phyloP scores from a whole-genome alignment of 257 asterid species.

The Catharanthus roseus region DNA sequence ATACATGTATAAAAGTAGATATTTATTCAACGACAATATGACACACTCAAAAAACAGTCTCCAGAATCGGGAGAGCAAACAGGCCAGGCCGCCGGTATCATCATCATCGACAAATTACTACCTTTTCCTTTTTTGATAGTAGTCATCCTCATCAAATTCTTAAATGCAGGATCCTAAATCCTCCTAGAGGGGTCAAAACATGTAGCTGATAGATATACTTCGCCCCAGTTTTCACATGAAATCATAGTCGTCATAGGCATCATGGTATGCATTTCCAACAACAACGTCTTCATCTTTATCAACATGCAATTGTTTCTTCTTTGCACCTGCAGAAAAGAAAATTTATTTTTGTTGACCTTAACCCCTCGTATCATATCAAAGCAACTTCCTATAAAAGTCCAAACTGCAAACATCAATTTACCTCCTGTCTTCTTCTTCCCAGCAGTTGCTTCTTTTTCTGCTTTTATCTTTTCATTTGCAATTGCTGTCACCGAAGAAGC shows the following conservation, averaged over 20 bases:
- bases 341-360: conserved; percentile 6
- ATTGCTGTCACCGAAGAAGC: conserved; percentile 89
- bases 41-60: conserved; percentile 36
- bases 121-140: too few species aligned
- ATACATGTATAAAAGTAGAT: not conserved
- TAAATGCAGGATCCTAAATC: conserved; percentile 16
- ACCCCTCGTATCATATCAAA: not conserved
- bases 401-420: conserved; percentile 15
- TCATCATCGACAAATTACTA: too few species aligned
- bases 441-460: conserved; percentile 87
- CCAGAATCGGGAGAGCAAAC: conserved; percentile 37
- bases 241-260: conserved; percentile 69
- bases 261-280: conserved; percentile 40
- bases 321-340: conserved; percentile 46
- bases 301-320: conserved; percentile 76
- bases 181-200: conserved; percentile 14
- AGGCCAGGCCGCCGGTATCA: conserved; percentile 27
- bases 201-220: not conserved
- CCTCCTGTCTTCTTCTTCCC: conserved; percentile 92
- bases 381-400: not conserved
- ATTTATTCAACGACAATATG: conserved; percentile 25
- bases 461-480: conserved; percentile 93
- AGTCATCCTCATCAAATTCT: conserved; percentile 26
- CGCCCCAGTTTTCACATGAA: conserved; percentile 58
- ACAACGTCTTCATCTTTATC: conserved; percentile 66